Conservation (phyloP, 768 basidiomycete species). For the Daedalea quercina region DNA sequence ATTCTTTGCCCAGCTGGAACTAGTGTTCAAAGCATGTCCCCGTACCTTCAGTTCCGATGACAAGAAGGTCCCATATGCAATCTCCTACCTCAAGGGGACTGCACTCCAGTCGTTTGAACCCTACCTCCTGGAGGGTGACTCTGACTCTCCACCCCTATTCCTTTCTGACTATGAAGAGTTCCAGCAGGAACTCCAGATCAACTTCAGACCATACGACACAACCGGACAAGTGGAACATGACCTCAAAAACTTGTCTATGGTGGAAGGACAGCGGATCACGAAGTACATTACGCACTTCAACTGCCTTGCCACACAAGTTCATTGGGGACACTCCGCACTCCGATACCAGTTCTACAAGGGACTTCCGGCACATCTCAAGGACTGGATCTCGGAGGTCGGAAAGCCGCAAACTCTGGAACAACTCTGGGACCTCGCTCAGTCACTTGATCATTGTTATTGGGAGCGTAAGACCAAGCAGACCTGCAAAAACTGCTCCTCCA, state of each 20-base stretch:
- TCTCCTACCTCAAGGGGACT: slow-evolving; percentile 7
- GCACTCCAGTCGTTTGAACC: slow-evolving; percentile 5
- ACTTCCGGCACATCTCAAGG: slow-evolving; percentile 10
- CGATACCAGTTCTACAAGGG: slow-evolving; percentile 11
- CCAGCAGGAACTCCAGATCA: slow-evolving; percentile 4
- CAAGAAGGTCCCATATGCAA: slow-evolving; percentile 5
- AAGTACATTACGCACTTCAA: slow-evolving; percentile 12
- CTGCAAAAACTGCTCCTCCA: not conserved
- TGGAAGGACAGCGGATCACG: slow-evolving; percentile 7
- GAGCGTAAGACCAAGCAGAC: slow-evolving; percentile 4
- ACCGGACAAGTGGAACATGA: slow-evolving; percentile 4
- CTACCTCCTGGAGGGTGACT: slow-evolving; percentile 1
- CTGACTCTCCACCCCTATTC: not conserved
- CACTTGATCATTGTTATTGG: slow-evolving; percentile 11
- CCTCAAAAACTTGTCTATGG: slow-evolving; percentile 2
- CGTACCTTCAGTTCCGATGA: slow-evolving; percentile 1
- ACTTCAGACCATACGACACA: slow-evolving; percentile 1
- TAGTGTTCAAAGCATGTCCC: slow-evolving; percentile 5
- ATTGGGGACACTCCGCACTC: slow-evolving; percentile 8
- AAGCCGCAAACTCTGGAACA: not conserved
- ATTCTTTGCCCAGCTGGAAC: slow-evolving; percentile 4
- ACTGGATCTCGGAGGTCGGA: slow-evolving; percentile 3
- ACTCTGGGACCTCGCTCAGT: not conserved
- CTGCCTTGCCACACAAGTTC: not conserved
- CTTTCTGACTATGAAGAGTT: slow-evolving; percentile 1